Evolutionary conservation across 768 basidiomycete species (phyloP).

Genomic region (Boletellus emodensis): DNA sequence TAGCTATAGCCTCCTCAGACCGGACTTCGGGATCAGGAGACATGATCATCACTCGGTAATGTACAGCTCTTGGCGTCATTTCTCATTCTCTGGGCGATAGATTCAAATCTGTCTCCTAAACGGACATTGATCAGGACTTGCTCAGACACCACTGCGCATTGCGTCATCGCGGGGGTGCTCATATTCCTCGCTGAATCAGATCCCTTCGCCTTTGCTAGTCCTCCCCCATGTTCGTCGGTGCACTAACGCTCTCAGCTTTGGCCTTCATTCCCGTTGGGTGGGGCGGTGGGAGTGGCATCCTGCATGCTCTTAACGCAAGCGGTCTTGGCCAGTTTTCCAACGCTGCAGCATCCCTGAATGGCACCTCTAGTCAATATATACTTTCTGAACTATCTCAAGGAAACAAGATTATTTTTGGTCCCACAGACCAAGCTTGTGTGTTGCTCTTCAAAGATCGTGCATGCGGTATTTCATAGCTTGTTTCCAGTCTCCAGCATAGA

Average conservation of each 20-base stretch:
- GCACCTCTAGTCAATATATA: constrained; percentile 43
- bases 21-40: too few species aligned
- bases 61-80: background rate
- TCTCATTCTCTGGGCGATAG: background rate
- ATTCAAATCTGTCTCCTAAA: too few species aligned
- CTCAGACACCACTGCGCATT: constrained; percentile 23
- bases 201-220: background rate
- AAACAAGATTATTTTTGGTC: constrained; percentile 53
- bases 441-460: background rate
- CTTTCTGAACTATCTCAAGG: constrained; percentile 41
- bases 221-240: constrained; percentile 18
- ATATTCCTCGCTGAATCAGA: background rate
- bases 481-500: constrained; percentile 5
- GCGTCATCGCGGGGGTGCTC: constrained; percentile 20
- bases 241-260: constrained; percentile 8
- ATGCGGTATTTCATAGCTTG: background rate
- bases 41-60: too few species aligned
- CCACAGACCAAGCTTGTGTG: constrained; percentile 53
- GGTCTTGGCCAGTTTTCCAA: constrained; percentile 43
- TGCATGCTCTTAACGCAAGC: constrained; percentile 34
- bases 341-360: constrained; percentile 39
- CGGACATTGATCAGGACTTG: too few species aligned
- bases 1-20: too few species aligned
- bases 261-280: constrained; percentile 26
- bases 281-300: constrained; percentile 31